A percentile compares a stretch with the other conserved stretches of the same genome.
These are phyloP conservation scores for Adiantum capillusveneris DNA, from an alignment of 75 land plant species.

Conservation along the genomic window DNA sequence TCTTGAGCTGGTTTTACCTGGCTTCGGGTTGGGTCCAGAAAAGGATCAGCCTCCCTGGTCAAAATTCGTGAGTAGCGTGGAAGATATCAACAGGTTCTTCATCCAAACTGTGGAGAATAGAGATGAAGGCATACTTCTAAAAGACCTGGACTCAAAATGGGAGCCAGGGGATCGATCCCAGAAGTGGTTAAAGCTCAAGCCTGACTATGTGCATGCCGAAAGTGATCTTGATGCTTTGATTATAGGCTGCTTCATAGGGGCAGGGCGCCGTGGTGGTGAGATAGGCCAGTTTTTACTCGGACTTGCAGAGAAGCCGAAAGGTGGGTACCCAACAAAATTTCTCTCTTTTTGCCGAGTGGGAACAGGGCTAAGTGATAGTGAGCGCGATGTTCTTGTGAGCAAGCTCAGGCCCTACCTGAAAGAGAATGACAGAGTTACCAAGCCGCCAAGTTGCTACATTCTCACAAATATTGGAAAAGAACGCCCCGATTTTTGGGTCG, in stretches of 20 bases:
- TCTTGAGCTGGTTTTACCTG: conserved; percentile 73
- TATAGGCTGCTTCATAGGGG: conserved; percentile 92
- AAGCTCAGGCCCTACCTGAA: conserved; percentile 78
- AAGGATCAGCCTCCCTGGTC: conserved; percentile 75
- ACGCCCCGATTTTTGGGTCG: conserved; percentile 98
- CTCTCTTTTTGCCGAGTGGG: conserved; percentile 93
- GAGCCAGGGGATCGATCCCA: conserved; percentile 91
- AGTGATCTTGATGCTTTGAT: conserved; percentile 92
- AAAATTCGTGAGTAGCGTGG: conserved; percentile 40
- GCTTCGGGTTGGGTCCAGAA: conserved; percentile 43
- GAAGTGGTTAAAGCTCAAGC: conserved; percentile 95
- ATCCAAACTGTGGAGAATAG: conserved; percentile 82
- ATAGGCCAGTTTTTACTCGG: conserved; percentile 84
- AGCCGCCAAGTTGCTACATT: conserved; percentile 62
- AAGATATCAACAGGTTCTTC: conserved; percentile 75
- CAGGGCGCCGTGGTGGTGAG: conserved; percentile 95
- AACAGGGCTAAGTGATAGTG: conserved; percentile 86
- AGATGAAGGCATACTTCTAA: conserved; percentile 90
- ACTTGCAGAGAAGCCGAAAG: conserved; percentile 63
- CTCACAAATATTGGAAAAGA: conserved; percentile 87
- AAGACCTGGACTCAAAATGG: conserved; percentile 95
- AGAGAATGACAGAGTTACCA: conserved; percentile 26
- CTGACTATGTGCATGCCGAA: conserved; percentile 78
- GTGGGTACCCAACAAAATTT: conserved; percentile 72
- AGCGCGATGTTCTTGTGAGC: conserved; percentile 55